Percentiles rank a stretch among this genome's conserved stretches.
These are phyloP conservation scores for Suillus sp. DNA, from an alignment of 768 basidiomycete species.

Conservation along the genomic window DNA sequence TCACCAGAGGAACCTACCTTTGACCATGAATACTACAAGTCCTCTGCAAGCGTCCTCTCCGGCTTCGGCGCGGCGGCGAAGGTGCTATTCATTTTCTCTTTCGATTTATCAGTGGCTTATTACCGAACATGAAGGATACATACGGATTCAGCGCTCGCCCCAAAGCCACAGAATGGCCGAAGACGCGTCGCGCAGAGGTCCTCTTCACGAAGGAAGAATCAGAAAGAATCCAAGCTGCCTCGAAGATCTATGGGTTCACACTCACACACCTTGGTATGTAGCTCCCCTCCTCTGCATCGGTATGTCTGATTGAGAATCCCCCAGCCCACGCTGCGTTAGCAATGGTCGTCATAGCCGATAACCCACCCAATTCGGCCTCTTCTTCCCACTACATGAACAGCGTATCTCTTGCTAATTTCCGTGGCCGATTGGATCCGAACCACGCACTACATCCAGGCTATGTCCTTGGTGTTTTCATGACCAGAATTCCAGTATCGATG, in stretches of 20 bases:
- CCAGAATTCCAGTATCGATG: background rate
- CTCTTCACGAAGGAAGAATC: background rate
- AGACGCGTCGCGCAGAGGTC: background rate
- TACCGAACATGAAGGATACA: background rate
- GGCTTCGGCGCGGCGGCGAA: background rate
- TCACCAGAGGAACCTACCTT: background rate
- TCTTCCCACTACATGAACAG: background rate
- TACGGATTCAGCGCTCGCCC: background rate
- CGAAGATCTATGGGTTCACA: background rate
- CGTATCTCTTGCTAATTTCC: background rate
- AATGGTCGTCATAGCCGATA: background rate
- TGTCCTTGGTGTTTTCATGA: background rate
- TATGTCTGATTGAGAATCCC: background rate
- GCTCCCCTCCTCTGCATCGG: background rate
- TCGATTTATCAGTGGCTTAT: background rate
- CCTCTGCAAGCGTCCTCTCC: background rate
- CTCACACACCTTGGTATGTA: background rate
- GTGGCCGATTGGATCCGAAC: background rate
- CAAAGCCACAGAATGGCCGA: background rate
- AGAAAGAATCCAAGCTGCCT: background rate
- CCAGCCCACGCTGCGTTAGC: background rate
- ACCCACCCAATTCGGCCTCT: background rate
- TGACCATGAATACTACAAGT: constrained; percentile 4
- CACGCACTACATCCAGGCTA: background rate
- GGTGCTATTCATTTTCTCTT: background rate